These are phyloP conservation scores for Aspergillus saccharolyticus DNA, from an alignment of 495 filamentous ascomycete genomes.

Conservation along the genomic window DNA sequence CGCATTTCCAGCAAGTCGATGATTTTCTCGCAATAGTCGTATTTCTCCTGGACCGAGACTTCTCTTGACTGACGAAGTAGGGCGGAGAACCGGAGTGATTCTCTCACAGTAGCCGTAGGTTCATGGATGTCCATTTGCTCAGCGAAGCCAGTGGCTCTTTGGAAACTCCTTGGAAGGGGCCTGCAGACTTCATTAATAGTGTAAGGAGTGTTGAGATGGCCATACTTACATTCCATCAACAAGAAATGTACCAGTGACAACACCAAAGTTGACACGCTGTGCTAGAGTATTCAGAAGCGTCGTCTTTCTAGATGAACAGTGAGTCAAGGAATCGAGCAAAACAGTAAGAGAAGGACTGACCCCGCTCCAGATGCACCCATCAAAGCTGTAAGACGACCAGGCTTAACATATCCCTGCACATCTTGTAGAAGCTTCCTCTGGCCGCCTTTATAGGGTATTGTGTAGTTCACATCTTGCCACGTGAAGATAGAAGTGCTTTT, in stretches of 20 bases:
- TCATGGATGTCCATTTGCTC: constrained; percentile 64
- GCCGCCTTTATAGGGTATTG: constrained; percentile 57
- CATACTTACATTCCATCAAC: constrained; percentile 47
- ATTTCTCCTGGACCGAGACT: constrained; percentile 54
- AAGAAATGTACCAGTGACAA: constrained; percentile 46
- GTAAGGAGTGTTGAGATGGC: background rate
- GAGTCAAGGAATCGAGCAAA: background rate
- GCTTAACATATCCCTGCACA: constrained; percentile 66
- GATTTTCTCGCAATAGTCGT: constrained; percentile 57
- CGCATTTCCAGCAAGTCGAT: constrained; percentile 58
- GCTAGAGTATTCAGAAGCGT: constrained; percentile 52
- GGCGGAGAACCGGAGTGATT: constrained; percentile 57
- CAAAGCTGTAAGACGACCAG: constrained; percentile 65
- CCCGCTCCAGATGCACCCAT: constrained; percentile 66
- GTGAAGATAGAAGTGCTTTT: constrained; percentile 65
- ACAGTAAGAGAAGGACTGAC: constrained; percentile 3
- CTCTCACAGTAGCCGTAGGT: constrained; percentile 55
- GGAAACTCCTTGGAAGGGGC: constrained; percentile 44
- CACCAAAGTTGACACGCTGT: constrained; percentile 50
- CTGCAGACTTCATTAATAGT: constrained; percentile 18
- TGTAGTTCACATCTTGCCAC: constrained; percentile 75
- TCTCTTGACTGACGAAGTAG: constrained; percentile 54
- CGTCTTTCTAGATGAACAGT: constrained; percentile 39
- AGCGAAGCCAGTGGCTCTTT: constrained; percentile 52
- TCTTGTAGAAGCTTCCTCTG: constrained; percentile 55